Evolutionary conservation across 176 grass and related monocot species (phyloP).

Genomic region (Musa itinerans): DNA sequence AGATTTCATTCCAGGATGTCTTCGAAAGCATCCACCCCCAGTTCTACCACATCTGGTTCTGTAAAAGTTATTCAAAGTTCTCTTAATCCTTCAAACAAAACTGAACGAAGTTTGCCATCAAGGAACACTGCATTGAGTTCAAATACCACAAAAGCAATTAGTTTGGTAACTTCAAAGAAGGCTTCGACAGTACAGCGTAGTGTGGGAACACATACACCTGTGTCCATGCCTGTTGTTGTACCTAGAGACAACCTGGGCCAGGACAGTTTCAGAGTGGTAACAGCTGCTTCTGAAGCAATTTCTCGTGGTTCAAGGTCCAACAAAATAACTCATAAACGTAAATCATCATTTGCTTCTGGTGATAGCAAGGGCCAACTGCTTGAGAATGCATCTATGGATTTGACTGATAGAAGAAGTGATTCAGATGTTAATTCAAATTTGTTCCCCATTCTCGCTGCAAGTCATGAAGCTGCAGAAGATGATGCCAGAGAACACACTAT

Average conservation of each 20-base stretch:
- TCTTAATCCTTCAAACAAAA: slow-evolving; percentile 33
- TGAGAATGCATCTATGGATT: slow-evolving; percentile 27
- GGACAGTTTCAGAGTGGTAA: slow-evolving; percentile 31
- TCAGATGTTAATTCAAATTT: slow-evolving; percentile 37
- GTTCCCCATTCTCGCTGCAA: slow-evolving; percentile 27
- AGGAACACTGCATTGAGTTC: slow-evolving; percentile 32
- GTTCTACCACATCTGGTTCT: slow-evolving; percentile 27
- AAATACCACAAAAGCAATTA: slow-evolving; percentile 23
- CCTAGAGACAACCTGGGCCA: slow-evolving; percentile 63
- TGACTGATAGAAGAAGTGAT: slow-evolving; percentile 10
- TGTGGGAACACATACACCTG: slow-evolving; percentile 23
- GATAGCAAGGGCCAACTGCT: slow-evolving; percentile 34
- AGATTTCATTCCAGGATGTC: slow-evolving; percentile 40
- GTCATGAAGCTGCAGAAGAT: slow-evolving; percentile 27
- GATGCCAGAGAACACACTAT: slow-evolving; percentile 11
- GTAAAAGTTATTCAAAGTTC: slow-evolving; percentile 36
- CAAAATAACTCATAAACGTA: slow-evolving; percentile 31
- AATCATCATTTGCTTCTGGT: slow-evolving; percentile 27
- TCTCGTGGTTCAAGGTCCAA: slow-evolving; percentile 26
- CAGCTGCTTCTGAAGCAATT: slow-evolving; percentile 24
- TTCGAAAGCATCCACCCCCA: slow-evolving; percentile 34
- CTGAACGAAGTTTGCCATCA: slow-evolving; percentile 26
- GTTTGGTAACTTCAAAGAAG: slow-evolving; percentile 39
- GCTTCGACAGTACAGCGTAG: slow-evolving; percentile 26
- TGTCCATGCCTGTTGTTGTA: slow-evolving; percentile 51